Percentiles rank a stretch among this genome's conserved stretches.
These are phyloP conservation scores for Metschnikowia cubensis DNA, from an alignment of 805 yeast species.

Conservation along the genomic window DNA sequence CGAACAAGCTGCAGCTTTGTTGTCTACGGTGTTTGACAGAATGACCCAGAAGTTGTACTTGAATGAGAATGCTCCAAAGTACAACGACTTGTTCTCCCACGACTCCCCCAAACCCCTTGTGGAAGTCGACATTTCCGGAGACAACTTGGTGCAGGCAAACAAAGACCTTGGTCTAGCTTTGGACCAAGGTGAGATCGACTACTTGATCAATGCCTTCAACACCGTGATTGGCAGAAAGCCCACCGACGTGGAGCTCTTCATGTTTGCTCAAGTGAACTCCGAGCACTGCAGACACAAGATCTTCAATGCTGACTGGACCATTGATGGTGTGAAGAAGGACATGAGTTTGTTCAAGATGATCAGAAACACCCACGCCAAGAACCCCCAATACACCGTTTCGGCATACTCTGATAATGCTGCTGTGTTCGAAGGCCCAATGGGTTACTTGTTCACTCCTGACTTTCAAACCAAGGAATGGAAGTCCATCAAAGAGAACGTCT, in stretches of 20 bases:
- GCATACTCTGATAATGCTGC: conserved; percentile 99
- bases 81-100: conserved; percentile 69
- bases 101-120: conserved; percentile 82
- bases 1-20: conserved; percentile 46
- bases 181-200: conserved; percentile 89
- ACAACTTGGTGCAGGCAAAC: conserved; percentile 71
- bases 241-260: conserved; percentile 94
- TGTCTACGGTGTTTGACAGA: conserved; percentile 80
- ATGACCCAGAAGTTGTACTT: conserved; percentile 79
- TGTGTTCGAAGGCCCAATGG: conserved; percentile 80
- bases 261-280: conserved; percentile 99
- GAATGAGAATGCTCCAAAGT: conserved; percentile 57
- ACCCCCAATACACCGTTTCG: conserved; percentile 78
- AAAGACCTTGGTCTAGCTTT: conserved; percentile 86
- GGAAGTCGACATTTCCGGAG: conserved; percentile 60
- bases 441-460: conserved; percentile 77
- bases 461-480: conserved; percentile 67
- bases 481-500: conserved; percentile 71
- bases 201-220: conserved; percentile 78
- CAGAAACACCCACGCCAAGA: conserved; percentile 80
- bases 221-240: conserved; percentile 79
- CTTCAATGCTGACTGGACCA: conserved; percentile 97
- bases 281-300: conserved; percentile 99
- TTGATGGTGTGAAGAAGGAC: conserved; percentile 75
- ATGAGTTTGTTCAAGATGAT: conserved; percentile 88